Evolutionary conservation across 768 basidiomycete species (phyloP).

Genomic region (Gyrodon lividus): DNA sequence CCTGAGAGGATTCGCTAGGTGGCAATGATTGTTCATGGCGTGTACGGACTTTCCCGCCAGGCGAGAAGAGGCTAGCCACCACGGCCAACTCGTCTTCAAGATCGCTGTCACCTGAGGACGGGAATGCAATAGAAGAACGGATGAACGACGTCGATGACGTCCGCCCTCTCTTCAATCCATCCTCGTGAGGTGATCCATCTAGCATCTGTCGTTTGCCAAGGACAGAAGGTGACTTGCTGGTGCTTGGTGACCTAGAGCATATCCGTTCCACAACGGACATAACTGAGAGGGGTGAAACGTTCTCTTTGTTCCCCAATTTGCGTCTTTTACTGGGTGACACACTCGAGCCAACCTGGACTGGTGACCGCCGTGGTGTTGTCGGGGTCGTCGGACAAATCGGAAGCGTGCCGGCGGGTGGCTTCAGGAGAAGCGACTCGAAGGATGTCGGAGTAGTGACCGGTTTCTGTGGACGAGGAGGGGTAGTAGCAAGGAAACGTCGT

Average conservation of each 20-base stretch:
- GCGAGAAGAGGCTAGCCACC: constrained; percentile 22
- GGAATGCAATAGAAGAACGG: constrained; percentile 31
- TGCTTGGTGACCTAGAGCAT: constrained; percentile 36
- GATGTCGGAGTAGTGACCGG: constrained; percentile 29
- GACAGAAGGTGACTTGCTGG: constrained; percentile 19
- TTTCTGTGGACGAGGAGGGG: constrained; percentile 40
- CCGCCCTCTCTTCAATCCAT: constrained; percentile 26
- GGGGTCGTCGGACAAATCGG: constrained; percentile 28
- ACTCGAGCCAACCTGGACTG: constrained; percentile 13
- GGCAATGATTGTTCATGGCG: background rate
- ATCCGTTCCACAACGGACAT: constrained; percentile 48
- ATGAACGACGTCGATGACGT: constrained; percentile 24
- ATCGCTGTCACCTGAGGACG: constrained; percentile 21
- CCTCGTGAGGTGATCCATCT: constrained; percentile 34
- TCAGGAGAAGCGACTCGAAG: constrained; percentile 31
- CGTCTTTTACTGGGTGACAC: constrained; percentile 41
- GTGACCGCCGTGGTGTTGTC: constrained; percentile 34
- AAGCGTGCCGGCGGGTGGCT: constrained; percentile 25
- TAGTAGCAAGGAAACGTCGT: constrained; percentile 23
- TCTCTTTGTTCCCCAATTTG: constrained; percentile 56
- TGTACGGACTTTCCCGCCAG: constrained; percentile 12
- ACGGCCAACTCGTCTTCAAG: constrained; percentile 33
- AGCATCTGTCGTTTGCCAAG: constrained; percentile 47
- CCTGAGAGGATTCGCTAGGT: constrained; percentile 6
- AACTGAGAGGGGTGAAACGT: constrained; percentile 42